Base-by-base conservation (phyloP, 2,329 filamentous ascomycete species). In the Calonectria honghensis region DNA sequence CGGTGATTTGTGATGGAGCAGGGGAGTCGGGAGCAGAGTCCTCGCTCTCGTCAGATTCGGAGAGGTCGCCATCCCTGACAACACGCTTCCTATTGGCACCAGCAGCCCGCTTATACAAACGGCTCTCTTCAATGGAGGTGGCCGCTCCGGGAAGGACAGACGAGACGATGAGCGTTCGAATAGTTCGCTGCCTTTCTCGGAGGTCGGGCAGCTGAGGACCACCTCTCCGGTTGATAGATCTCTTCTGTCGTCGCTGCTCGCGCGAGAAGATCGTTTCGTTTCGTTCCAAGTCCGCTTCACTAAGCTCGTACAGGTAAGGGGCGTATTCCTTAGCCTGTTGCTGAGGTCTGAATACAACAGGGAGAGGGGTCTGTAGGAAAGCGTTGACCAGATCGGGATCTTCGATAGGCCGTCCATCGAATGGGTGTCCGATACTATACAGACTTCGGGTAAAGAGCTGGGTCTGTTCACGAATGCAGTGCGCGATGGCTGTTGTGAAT, bases 401-500 rank as follows among this genome's bases (percentile, higher is more conserved):
- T 79, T 98, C 97, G 29, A 98, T 91, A 3, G 96, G 96, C 45
- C 97, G 92, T 65, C 97, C 97, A 83, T 99, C 97, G 81, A 99
- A 99, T 32, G 96, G 94, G 86, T 99, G 96, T 3, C 96, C 96
- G 68, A 97, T 92, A 80, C 97, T 95, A 86, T 98, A 98, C 74
- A 99, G 88, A 81, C 96, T 97, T 83, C 95, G 94, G 7, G 96
- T 97, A 84, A 98, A 99, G 37, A 98, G 91, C 83, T 99, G 97
- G 51, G 94, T 93, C 85, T 99, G 97, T 85, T 99, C 97, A 76
- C 97, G 94, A 82, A 99, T 99, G 75, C 95, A 98, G 86, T 99
- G 97, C 16, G 97, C 97, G 83, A 99, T 98, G 10, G 97, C 96
- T 0, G 97, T 99, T 3, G 95, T 96, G 81, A 99, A 99, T 84